Evolutionary conservation across 2,329 filamentous ascomycete species (phyloP), one percentile per base, ranked within the genome.

Genomic region (Fusarium subglutinans): DNA sequence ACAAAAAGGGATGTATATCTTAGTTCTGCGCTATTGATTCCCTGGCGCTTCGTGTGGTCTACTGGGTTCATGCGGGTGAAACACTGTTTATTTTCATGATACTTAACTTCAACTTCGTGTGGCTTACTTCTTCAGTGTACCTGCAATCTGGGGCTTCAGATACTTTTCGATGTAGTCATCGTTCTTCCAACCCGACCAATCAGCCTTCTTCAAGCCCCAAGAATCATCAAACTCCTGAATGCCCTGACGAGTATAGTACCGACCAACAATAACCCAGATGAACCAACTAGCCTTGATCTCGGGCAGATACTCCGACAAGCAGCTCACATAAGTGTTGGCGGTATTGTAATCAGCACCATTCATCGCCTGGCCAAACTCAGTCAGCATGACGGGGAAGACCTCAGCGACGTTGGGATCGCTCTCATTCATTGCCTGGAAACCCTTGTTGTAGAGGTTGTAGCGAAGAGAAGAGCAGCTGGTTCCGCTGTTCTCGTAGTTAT

Each of bases 401-500:
- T 86, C 86, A 12, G 78, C 80, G 9, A 81, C 79, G 18, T 75
- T 76, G 3, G 79, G 77, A 5, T 82, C 81, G 6, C 77, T 76
- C 2, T 80, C 72, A 62, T 85, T 82, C 80, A 88, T 83, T 0
- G 87, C 87, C 70, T 86, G 82, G 82, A 89, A 91, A 0, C 89
- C 89, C 66, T 85, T 84, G 59, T 82, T 82, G 79, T 86, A 84
- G 11, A 90, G 80, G 24, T 85, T 85, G 56, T 81, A 79, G 69
- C 83, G 80, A 18, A 90, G 83, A 14, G 80, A 81, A 14, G 78
- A 77, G 78, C 89, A 91, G 75, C 82, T 85, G 1, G 79, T 83
- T 7, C 85, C 84, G n/a, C 79, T 76, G 72, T 84, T 89, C 68
- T 89, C 83, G 79, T 91, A 91, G 81, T 89, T 90, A 83, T 91